Evolutionary conservation across 2,329 filamentous ascomycete genomes (phyloP), one percentile per base, ranked within the genome.

Genomic region (Xylaria sp.): DNA sequence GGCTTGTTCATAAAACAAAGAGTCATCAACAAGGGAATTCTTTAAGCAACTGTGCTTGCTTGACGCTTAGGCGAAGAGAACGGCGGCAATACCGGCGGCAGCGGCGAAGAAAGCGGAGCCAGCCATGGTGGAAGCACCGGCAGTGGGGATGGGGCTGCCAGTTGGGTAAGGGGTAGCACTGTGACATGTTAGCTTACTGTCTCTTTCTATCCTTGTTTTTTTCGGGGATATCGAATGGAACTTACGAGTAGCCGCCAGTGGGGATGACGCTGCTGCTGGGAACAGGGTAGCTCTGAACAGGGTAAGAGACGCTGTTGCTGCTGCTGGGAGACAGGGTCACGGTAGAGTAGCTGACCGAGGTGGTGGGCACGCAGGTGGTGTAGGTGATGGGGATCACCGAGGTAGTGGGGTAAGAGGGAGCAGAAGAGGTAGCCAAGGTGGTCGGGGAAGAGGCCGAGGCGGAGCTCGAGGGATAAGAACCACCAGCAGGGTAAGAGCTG

Each of bases 81-180:
- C 80, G 78, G 86, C 87, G 70, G 82, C 83, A 65, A 86, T 78
- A 82, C 86, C 87, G 80, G 84, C 87, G 58, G 81, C 83, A 73
- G 83, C 86, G 79, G 87, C 87, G 77, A 88, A 80, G 77, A 84
- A 70, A 77, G 83, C 83, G 70, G 86, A 88, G 82, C 84, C 85
- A 71, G 82, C 82, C 75, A 89, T 78, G 77, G 83, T 82, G 75
- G 82, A 82, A 73, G 87, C 87, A 78, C 85, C 87, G 72, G 83
- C 86, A 61, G 83, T 86, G 52, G 76, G 73, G 68, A 78, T 78
- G 63, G 76, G 75, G 73, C 74, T 78, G 71, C 76, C 75, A 68
- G 79, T 77, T 60, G 78, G 75, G 66, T 78, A 73, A 69, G 80
- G 78, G 72, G 79, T 75, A 67, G 73, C 74, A 73, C 77, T 76